Evolutionary conservation across 768 basidiomycete genomes (phyloP).

Genomic region (Phaeotremella skinneri): DNA sequence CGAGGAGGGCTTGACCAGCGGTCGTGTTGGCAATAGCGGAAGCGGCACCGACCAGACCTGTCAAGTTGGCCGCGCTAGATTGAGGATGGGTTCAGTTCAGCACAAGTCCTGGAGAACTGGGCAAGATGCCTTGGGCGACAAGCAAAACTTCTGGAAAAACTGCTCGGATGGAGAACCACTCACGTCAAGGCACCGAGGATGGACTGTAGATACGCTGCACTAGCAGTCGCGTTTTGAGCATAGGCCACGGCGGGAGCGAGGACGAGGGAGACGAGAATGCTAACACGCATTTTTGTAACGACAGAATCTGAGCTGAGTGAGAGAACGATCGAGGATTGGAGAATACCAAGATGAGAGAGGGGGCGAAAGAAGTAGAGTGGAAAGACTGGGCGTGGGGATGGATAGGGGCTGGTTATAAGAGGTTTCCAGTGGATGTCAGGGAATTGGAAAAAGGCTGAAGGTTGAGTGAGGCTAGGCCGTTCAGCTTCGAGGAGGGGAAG

Average conservation of each 20-base stretch:
- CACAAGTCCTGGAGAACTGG: background rate
- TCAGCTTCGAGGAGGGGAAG: no score
- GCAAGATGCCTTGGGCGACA: background rate
- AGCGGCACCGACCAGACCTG: constrained; percentile 54
- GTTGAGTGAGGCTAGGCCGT: no score
- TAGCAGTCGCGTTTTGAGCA: constrained; percentile 12
- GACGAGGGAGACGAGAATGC: constrained; percentile 33
- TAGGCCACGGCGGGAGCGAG: constrained; percentile 33
- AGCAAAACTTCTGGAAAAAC: background rate
- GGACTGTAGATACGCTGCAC: constrained; percentile 24
- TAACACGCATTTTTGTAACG: constrained; percentile 32
- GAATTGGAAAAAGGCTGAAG: no score
- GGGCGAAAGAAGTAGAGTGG: background rate
- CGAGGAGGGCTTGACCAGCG: constrained; percentile 56
- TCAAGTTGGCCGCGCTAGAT: constrained; percentile 46
- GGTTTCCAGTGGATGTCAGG: no score
- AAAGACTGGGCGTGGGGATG: background rate
- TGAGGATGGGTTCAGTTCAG: background rate
- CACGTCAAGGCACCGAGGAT: constrained; percentile 43
- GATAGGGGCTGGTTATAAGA: background rate
- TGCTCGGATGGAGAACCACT: constrained; percentile 1
- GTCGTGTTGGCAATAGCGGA: constrained; percentile 55
- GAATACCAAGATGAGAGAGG: background rate
- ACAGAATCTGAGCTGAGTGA: no score
- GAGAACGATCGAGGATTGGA: background rate